Base-by-base conservation (phyloP, 805 yeast species). In the Starmerella apicola region DNA sequence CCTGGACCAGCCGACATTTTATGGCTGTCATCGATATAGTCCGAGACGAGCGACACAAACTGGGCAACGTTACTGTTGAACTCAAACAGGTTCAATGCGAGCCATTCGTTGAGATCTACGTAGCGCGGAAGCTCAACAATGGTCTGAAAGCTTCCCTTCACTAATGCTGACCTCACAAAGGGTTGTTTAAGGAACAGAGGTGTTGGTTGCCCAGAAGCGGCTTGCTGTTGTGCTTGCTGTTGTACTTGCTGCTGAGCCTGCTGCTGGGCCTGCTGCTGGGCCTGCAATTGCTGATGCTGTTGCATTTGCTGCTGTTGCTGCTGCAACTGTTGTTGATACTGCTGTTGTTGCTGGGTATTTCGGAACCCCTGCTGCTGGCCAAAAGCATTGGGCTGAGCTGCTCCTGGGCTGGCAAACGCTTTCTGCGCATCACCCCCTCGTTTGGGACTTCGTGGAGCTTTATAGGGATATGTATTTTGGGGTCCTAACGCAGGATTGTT, bases 1-100 rank as follows among this genome's bases (percentile, higher is more conserved):
- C 78, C 78, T 2, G 95, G 84, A 3, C 95, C 98, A 0, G 97
- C 98, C 52, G 76, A 84, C 98, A 91, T 91, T 22, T 78, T 72
- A 17, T 42, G 48, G 51, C 82, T 93, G 0, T 94, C 86, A 2
- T 94, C 84, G 30, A 88, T 83, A 52, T 82, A 85, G 51, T 88
- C 97, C 2, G 85, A 72, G 32, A 91, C 72, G n/a, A 85, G 81
- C 1, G 91, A 93, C 57, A 83, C 85, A 53, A 88, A 85, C 55
- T 81, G 91, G 50, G 81, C 80, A 42, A 91, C 61, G 54, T 83
- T 84, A 36, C 81, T 80, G 63, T 78, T 84, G 50, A 83, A 73
- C 60, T 91, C 98, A 60, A 86, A 86, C 5, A 83, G 76, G 58
- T 85, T 91, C 41, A 91, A 70, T 1, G 97, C 95, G 15, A 91